phyloP scores from a whole-genome alignment of 2,329 filamentous ascomycete genomes.

The Neoarthrinium moseri region DNA sequence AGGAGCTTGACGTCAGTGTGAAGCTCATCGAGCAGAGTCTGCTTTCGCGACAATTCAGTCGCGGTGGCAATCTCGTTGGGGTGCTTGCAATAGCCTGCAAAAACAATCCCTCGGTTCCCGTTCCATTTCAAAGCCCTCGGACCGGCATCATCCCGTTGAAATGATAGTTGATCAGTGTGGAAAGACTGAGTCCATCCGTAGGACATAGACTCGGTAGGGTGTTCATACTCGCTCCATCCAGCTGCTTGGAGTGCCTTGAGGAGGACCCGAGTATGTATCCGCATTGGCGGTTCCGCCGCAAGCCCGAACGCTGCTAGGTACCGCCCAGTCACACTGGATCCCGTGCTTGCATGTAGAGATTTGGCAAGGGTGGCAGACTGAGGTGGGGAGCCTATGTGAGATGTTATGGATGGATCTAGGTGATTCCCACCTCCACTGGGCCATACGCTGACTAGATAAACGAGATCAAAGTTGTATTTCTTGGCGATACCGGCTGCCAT shows the following conservation, averaged over 20 bases:
- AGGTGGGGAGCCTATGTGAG: slow-evolving; percentile 11
- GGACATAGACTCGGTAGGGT: slow-evolving; percentile 44
- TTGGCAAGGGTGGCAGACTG: slow-evolving; percentile 11
- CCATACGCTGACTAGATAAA: slow-evolving; percentile 61
- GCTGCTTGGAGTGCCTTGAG: slow-evolving; percentile 45
- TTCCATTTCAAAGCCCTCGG: slow-evolving; percentile 10
- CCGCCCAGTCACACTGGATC: slow-evolving; percentile 40
- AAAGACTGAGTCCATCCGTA: slow-evolving; percentile 55
- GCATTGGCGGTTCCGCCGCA: slow-evolving; percentile 49
- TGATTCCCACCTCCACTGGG: slow-evolving; percentile 31
- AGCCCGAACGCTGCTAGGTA: slow-evolving; percentile 56
- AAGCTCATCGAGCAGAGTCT: slow-evolving; percentile 37
- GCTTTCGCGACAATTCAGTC: slow-evolving; percentile 29
- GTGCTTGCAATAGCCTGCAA: slow-evolving; percentile 54
- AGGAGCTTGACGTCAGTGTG: slow-evolving; percentile 50
- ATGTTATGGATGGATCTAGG: slow-evolving; percentile 15
- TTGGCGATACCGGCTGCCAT: slow-evolving; percentile 55
- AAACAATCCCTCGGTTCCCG: slow-evolving; percentile 53
- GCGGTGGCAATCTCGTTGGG: slow-evolving; percentile 34
- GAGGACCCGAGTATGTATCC: slow-evolving; percentile 49
- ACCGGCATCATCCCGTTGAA: slow-evolving; percentile 7
- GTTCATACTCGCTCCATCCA: slow-evolving; percentile 53
- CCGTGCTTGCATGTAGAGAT: slow-evolving; percentile 12
- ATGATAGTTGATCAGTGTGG: slow-evolving; percentile 36
- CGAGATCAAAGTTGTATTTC: slow-evolving; percentile 55